Evolutionary conservation across 495 filamentous ascomycete genomes (phyloP).

Genomic region (Aspergillus sclerotioniger): DNA sequence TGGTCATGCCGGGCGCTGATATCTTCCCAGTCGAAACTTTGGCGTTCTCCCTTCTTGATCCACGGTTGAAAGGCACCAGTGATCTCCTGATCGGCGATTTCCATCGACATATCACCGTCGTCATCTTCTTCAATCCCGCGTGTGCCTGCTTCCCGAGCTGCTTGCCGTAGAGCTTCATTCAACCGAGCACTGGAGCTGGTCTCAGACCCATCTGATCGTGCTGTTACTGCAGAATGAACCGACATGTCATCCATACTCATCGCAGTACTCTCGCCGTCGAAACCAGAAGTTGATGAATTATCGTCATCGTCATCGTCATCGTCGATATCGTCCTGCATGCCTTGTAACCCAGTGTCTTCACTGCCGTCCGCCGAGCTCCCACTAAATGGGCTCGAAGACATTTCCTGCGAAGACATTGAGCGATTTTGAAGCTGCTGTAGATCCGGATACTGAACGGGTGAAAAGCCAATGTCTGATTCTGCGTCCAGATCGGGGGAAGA

Average conservation of each 20-base stretch:
- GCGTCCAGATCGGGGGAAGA: slow-evolving; percentile 63
- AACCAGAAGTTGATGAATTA: slow-evolving; percentile 47
- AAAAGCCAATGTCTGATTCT: slow-evolving; percentile 57
- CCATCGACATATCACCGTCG: slow-evolving; percentile 62
- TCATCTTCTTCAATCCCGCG: slow-evolving; percentile 59
- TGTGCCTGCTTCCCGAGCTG: slow-evolving; percentile 69
- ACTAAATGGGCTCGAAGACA: slow-evolving; percentile 79
- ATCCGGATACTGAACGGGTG: slow-evolving; percentile 68
- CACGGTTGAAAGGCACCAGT: slow-evolving; percentile 72
- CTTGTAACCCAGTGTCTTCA: slow-evolving; percentile 52
- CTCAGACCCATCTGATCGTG: slow-evolving; percentile 53
- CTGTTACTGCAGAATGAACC: slow-evolving; percentile 58
- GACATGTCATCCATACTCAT: slow-evolving; percentile 77
- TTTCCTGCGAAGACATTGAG: slow-evolving; percentile 43
- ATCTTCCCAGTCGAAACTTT: slow-evolving; percentile 48
- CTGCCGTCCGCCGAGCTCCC: slow-evolving; percentile 58
- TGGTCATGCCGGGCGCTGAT: slow-evolving; percentile 55
- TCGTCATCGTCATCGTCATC: slow-evolving; percentile 57
- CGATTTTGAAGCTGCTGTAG: slow-evolving; percentile 52
- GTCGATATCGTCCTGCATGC: slow-evolving; percentile 51
- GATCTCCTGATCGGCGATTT: slow-evolving; percentile 78
- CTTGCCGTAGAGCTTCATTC: slow-evolving; percentile 74
- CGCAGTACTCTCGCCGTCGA: slow-evolving; percentile 68
- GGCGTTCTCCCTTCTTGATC: slow-evolving; percentile 52
- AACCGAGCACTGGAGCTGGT: slow-evolving; percentile 65